Base-by-base conservation (phyloP, 176 grass and related monocot genomes). In the Zea luxurians region DNA sequence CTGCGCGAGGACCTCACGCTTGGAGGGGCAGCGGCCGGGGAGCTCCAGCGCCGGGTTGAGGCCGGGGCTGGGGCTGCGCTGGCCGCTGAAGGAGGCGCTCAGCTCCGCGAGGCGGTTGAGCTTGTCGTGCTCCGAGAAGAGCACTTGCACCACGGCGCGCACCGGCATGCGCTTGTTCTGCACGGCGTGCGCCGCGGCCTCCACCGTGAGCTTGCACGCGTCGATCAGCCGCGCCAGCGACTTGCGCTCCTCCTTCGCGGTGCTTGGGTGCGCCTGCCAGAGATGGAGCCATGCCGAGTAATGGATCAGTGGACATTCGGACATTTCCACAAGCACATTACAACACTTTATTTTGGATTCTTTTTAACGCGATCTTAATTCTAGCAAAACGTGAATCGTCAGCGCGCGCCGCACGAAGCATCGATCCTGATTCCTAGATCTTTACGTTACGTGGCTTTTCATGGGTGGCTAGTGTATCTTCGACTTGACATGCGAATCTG, bases 51-150 rank as follows among this genome's bases (percentile, higher is more conserved):
- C 85, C 78, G 79, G 89, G 70, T 73, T 87, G 38, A 85, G 74
- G 27, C 27, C 1, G 27, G 27, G 27, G 27, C 27, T 27, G 27
- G 27, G 27, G 83, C 85, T 92, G 67, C 88, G 83, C 40, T 62
- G 63, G 46, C 83, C 80, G 16, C 61, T 77, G 66, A 98, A 98
- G 15, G 92, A 95, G 13, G 83, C 76, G 53, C 91, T 82, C 87
- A 93, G 87, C 57, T 98, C 91, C 12, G 92, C 79, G 6, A 95
- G 75, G 41, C 88, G 92, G 75, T 89, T 95, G 9, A 99, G 86
- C 84, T 95, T 99, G 55, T 80, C 83, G 86, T 99, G 92, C 81
- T 99, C 96, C 5, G 92, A 95, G 83, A 95, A 95, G 75, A 99
- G 88, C 53, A 99, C 96, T 76, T 99, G 92, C 78, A 99, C 82